phyloP scores from a whole-genome alignment of 2,329 filamentous ascomycete genomes.

The Dryadomyces quercus-mongolicae region DNA sequence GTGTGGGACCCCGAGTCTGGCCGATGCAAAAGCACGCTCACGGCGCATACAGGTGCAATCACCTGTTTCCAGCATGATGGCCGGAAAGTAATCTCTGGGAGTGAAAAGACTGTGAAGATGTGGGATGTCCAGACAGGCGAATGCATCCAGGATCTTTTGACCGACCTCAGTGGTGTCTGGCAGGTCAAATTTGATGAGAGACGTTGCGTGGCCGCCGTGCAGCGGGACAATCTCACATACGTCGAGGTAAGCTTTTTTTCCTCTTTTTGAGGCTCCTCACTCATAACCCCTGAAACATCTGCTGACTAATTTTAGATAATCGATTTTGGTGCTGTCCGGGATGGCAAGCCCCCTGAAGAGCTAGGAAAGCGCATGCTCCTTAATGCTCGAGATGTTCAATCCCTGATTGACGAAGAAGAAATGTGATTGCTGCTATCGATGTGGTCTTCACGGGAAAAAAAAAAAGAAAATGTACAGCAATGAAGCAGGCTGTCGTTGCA shows the following conservation, averaged over 20 bases:
- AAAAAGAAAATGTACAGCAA: neutral
- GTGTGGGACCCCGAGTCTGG: conserved; percentile 96
- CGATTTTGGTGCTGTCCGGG: conserved; percentile 88
- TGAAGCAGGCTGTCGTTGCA: neutral
- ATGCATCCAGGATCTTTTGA: conserved; percentile 84
- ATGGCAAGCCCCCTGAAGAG: conserved; percentile 66
- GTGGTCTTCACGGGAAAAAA: neutral
- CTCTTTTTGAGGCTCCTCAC: conserved; percentile 6
- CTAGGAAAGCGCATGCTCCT: conserved; percentile 68
- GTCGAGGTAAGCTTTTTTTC: conserved; percentile 60
- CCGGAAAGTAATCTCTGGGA: conserved; percentile 92
- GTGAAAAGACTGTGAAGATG: conserved; percentile 94
- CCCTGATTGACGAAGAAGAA: conserved; percentile 37
- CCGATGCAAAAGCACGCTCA: conserved; percentile 78
- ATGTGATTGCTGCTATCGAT: conserved; percentile 9
- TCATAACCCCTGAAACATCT: neutral
- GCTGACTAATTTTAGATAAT: conserved; percentile 56
- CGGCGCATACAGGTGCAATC: conserved; percentile 91
- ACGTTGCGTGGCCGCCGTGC: conserved; percentile 90
- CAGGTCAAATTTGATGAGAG: conserved; percentile 96
- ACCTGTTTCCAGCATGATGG: conserved; percentile 98
- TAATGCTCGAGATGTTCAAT: conserved; percentile 42
- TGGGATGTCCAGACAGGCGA: conserved; percentile 92
- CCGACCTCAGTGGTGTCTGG: conserved; percentile 93
- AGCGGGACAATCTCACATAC: conserved; percentile 84